A percentile compares a stretch with the other conserved stretches of the same genome.
These are phyloP conservation scores for Solanum okadae DNA, from an alignment of 257 asterid species.

Conservation along the genomic window DNA sequence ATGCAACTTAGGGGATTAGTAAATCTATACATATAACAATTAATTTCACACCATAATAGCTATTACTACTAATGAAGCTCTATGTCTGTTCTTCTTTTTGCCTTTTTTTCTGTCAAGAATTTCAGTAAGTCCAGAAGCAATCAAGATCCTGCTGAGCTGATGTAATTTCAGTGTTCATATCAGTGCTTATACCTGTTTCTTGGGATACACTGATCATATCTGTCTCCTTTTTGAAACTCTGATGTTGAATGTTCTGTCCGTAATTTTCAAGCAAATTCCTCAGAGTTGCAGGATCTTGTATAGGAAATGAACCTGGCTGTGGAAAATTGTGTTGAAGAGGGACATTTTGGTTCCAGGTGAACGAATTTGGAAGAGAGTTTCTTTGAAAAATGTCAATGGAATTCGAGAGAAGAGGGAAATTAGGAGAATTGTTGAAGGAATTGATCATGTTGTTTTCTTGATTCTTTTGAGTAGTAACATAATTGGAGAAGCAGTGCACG, in stretches of 20 bases:
- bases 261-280: constrained; percentile 27
- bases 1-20: background rate
- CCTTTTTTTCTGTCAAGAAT: background rate
- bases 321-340: constrained; percentile 24
- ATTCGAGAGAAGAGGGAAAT: constrained; percentile 7
- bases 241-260: constrained; percentile 25
- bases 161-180: constrained; percentile 32
- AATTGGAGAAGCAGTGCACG: constrained; percentile 97
- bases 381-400: constrained; percentile 20
- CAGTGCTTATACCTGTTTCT: constrained; percentile 41
- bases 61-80: background rate
- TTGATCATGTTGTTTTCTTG: constrained; percentile 22
- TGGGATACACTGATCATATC: constrained; percentile 38
- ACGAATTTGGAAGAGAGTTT: background rate
- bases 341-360: constrained; percentile 31
- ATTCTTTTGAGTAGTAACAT: constrained; percentile 7
- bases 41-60: background rate
- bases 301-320: constrained; percentile 10
- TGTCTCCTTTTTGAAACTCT: constrained; percentile 19
- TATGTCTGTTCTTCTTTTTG: background rate
- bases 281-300: constrained; percentile 20
- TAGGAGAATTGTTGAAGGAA: constrained; percentile 14
- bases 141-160: constrained; percentile 45
- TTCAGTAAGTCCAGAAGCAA: constrained; percentile 52
- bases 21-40: background rate